Evolutionary conservation across 176 grass and related monocot species (phyloP).

Genomic region (Rhynchospora pubera): DNA sequence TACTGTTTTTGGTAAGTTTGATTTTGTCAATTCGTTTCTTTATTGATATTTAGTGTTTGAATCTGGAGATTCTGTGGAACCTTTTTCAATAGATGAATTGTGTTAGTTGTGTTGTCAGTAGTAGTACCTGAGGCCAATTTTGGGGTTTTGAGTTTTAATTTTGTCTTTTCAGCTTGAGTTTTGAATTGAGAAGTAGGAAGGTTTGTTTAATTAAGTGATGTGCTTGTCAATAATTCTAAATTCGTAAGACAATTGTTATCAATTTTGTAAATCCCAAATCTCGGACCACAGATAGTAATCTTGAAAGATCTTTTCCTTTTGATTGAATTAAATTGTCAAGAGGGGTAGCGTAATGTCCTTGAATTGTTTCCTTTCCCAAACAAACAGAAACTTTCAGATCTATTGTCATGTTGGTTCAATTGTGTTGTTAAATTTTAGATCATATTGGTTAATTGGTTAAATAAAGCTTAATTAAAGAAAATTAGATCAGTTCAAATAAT

Average conservation of each 20-base stretch:
- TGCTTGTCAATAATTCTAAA: not conserved
- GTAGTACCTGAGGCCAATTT: not conserved
- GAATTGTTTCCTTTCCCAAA: not conserved
- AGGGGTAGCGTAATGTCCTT: not conserved
- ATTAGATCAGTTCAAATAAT: not conserved
- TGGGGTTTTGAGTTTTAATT: not conserved
- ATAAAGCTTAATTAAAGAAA: not conserved
- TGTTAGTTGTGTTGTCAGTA: not conserved
- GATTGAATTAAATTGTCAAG: not conserved
- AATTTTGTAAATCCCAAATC: not conserved
- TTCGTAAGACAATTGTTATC: too few species aligned
- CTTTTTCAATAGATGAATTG: not conserved
- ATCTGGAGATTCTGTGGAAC: too few species aligned
- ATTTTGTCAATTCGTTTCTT: not conserved
- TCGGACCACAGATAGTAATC: not conserved
- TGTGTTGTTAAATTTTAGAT: not conserved
- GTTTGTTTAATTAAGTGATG: not conserved
- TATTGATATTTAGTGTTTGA: not conserved
- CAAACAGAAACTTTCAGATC: not conserved
- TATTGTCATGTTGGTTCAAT: not conserved
- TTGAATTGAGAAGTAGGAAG: not conserved
- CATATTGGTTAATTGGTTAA: not conserved
- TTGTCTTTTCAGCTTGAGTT: not conserved
- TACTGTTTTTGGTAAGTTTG: conserved; percentile 41
- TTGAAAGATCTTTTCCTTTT: not conserved